These are phyloP conservation scores for Fusarium napiforme DNA, from an alignment of 2,329 filamentous ascomycete genomes.

Conservation along the genomic window DNA sequence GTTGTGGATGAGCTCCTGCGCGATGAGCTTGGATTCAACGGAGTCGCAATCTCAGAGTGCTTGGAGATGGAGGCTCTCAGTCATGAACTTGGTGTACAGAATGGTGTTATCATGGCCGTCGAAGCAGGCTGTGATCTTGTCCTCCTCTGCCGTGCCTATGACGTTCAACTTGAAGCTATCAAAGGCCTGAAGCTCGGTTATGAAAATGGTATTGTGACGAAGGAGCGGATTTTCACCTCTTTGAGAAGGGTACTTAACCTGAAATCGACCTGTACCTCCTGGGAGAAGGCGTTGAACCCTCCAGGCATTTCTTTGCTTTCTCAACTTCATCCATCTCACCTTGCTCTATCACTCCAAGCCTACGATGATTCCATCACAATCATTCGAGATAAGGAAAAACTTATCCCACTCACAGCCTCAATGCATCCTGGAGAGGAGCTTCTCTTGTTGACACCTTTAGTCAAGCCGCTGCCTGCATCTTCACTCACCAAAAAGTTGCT, in stretches of 20 bases:
- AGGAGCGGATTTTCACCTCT: constrained; percentile 82
- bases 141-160: constrained; percentile 86
- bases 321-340: constrained; percentile 84
- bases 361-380: constrained; percentile 96
- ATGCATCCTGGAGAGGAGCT: constrained; percentile 88
- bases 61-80: constrained; percentile 96
- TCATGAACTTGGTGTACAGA: constrained; percentile 95
- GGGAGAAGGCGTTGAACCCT: constrained; percentile 91
- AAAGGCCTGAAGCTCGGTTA: constrained; percentile 88
- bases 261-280: constrained; percentile 87
- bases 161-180: constrained; percentile 91
- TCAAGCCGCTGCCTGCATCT: constrained; percentile 92
- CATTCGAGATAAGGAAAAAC: constrained; percentile 85
- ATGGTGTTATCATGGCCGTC: constrained; percentile 96
- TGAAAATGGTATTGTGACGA: constrained; percentile 89
- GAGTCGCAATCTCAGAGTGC: constrained; percentile 94
- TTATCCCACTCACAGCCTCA: constrained; percentile 84
- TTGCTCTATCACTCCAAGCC: constrained; percentile 81
- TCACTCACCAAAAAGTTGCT: constrained; percentile 79
- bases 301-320: constrained; percentile 81
- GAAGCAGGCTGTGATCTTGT: constrained; percentile 95
- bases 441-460: constrained; percentile 86
- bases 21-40: constrained; percentile 89
- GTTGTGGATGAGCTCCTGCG: constrained; percentile 90
- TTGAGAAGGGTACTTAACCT: constrained; percentile 80